phyloP scores from a whole-genome alignment of 257 asterid genomes.

The Solanum peruvianum region DNA sequence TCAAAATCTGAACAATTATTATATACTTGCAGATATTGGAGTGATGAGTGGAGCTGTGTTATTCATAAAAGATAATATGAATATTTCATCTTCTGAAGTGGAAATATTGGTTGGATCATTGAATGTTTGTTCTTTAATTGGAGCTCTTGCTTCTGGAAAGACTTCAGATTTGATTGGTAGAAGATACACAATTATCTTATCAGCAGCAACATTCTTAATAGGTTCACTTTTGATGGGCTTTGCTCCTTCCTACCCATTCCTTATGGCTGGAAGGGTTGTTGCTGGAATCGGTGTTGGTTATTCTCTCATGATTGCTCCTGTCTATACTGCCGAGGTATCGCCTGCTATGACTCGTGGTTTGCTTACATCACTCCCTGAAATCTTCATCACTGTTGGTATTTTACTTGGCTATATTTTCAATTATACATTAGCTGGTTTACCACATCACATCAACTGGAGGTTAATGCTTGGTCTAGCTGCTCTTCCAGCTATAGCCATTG shows the following conservation, averaged over 20 bases:
- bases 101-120: constrained; percentile 65
- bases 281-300: constrained; percentile 83
- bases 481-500: constrained; percentile 50
- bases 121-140: constrained; percentile 53
- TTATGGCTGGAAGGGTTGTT: constrained; percentile 52
- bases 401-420: constrained; percentile 52
- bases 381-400: constrained; percentile 68
- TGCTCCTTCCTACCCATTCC: constrained; percentile 55
- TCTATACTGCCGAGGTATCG: constrained; percentile 70
- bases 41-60: constrained; percentile 82
- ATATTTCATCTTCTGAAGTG: constrained; percentile 38
- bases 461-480: constrained; percentile 82
- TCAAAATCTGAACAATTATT: not conserved
- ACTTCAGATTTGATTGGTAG: constrained; percentile 78
- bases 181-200: constrained; percentile 67
- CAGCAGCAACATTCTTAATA: constrained; percentile 51
- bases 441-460: constrained; percentile 47
- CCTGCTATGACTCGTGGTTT: constrained; percentile 71
- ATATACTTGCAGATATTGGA: constrained; percentile 46
- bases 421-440: constrained; percentile 36
- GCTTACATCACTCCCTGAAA: constrained; percentile 75
- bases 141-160: constrained; percentile 70
- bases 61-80: constrained; percentile 47
- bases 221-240: constrained; percentile 73
- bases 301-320: constrained; percentile 81